Evolutionary conservation across 108 stramenopile genomes (phyloP), one percentile per base, ranked within the genome.

Genomic region (Poteriospumella lacustris): DNA sequence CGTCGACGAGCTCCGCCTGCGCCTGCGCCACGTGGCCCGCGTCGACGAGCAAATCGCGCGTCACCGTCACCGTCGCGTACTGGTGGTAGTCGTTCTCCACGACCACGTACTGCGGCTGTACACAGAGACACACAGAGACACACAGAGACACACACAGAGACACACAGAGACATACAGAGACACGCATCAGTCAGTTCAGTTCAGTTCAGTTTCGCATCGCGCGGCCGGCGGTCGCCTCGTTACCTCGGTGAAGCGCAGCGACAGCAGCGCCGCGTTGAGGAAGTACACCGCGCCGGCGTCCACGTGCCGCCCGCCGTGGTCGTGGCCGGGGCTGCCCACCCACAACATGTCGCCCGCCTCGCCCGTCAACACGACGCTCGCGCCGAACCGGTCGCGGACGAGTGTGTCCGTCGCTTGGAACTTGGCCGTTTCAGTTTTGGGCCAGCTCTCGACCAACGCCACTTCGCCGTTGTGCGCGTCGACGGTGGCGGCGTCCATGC

Each of bases 261-360:
- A 5, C 26, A 78, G 86, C 3, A 84, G 72, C 28, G 82, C 41
- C 41, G 86, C 78, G 1, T 73, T 19, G 84, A 88, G 91, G 41
- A 89, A 87, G 78, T 92, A 92, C 0, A 87, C 59, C 0, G 88
- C 86, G 1, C 92, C 92, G 12, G 87, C 87, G 68, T 91, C 41
- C 77, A 80, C 80, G 5, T 34, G 41, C 28, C 68, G 52, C 78
- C 77, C 2, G 43, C 79, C 0, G 33, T 26, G 0, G 62, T 31
- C 26, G 34, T 5, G 29, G 36, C 12, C 19, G 68, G 60, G 29
- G 39, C 58, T 36, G 80, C 40, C 19, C 26, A 29, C 34, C 64
- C 38, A 9, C 52, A 34, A 80, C 75, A 56, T 77, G 41, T 70
- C 70, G 75, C 59, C 87, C 80, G 28, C 82, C 75, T 29, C 59